These are phyloP conservation scores for Globisporangium recalcitrans DNA, from an alignment of 352 stramenopile species.

Conservation along the genomic window DNA sequence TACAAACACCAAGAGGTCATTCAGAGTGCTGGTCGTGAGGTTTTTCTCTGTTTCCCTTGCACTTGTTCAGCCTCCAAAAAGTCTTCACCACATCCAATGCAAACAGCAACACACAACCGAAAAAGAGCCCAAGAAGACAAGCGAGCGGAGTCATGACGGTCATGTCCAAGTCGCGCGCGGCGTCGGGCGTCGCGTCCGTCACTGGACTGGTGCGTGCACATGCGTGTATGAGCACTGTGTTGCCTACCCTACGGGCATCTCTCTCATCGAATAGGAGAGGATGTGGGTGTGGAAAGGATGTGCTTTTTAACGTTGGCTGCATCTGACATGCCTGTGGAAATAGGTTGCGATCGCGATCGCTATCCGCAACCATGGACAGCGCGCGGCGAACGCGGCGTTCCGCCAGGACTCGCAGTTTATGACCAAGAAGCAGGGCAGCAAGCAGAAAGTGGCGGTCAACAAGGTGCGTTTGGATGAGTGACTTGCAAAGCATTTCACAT, in stretches of 20 bases:
- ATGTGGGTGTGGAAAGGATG: background rate
- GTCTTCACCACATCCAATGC: background rate
- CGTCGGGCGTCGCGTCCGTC: constrained; percentile 35
- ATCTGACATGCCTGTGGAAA: background rate
- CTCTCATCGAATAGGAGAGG: background rate
- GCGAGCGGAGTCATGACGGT: constrained; percentile 31
- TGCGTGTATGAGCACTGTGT: no score
- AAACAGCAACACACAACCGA: constrained; percentile 8
- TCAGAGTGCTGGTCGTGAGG: background rate
- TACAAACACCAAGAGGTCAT: background rate
- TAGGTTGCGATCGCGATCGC: constrained; percentile 56
- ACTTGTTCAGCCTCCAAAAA: no score
- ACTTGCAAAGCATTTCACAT: background rate
- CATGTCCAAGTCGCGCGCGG: constrained; percentile 51
- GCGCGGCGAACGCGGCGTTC: constrained; percentile 41
- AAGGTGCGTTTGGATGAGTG: constrained; percentile 19
- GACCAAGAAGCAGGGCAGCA: constrained; percentile 65
- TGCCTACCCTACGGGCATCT: background rate
- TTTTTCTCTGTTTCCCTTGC: background rate
- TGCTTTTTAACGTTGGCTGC: background rate
- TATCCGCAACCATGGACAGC: constrained; percentile 61
- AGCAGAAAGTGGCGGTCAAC: constrained; percentile 68
- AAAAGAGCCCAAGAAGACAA: background rate
- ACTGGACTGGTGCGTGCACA: constrained; percentile 32
- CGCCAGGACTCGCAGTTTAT: constrained; percentile 63